A percentile compares a stretch with the other conserved stretches of the same genome.
Evolutionary conservation across 805 yeast genomes (phyloP).

Genomic region (Metschnikowia drakensbergensis): DNA sequence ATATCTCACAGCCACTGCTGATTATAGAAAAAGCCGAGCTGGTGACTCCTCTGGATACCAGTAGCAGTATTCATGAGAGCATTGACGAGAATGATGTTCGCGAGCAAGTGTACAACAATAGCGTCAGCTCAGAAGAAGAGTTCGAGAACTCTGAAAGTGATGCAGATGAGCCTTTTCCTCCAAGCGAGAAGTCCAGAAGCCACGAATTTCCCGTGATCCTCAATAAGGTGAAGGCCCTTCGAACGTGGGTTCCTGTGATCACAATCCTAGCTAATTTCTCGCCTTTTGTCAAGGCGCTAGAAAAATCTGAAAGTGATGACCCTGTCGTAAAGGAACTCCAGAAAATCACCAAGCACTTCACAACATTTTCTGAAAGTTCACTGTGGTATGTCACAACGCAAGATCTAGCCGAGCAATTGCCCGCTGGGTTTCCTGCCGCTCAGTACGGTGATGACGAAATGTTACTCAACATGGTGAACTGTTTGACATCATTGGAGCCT

Average conservation of each 20-base stretch:
- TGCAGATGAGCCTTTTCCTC: constrained; percentile 6
- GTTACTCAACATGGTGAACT: constrained; percentile 17
- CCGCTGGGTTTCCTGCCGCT: constrained; percentile 19
- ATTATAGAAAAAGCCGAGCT: constrained; percentile 7
- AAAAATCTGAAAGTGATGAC: constrained; percentile 12
- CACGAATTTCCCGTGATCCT: constrained; percentile 14
- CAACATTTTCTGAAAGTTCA: constrained; percentile 9
- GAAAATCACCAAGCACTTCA: constrained; percentile 19
- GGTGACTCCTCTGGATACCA: constrained; percentile 5
- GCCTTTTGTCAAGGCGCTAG: constrained; percentile 26
- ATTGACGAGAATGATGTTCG: neutral
- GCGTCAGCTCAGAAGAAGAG: constrained; percentile 6
- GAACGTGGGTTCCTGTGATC: constrained; percentile 39
- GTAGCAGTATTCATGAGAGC: constrained; percentile 6
- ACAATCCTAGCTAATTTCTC: constrained; percentile 38
- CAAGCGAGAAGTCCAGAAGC: constrained; percentile 11
- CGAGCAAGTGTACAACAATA: constrained; percentile 4
- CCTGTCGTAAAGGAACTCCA: constrained; percentile 21
- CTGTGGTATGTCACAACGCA: constrained; percentile 23
- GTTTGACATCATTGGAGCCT: constrained; percentile 15
- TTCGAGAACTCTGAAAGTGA: constrained; percentile 2
- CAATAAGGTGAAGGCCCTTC: constrained; percentile 3
- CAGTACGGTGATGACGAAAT: constrained; percentile 21
- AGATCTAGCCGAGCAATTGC: constrained; percentile 17
- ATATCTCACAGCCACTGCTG: constrained; percentile 5